phyloP scores from a whole-genome alignment of 202 grass and related monocot genomes.

The Musa balbisiana region DNA sequence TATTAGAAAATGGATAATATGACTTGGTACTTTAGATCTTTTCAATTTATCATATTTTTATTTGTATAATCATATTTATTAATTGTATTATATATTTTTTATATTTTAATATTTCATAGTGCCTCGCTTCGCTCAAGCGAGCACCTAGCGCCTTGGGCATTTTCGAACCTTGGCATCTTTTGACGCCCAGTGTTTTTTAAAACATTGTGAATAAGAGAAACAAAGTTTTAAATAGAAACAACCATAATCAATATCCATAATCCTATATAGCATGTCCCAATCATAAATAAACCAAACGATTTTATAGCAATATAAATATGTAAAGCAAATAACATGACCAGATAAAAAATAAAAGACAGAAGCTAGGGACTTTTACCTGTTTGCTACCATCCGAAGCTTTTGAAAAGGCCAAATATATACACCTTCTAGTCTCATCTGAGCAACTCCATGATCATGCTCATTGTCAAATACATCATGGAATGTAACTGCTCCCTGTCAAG shows the following conservation, averaged over 20 bases:
- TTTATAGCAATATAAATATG: not conserved
- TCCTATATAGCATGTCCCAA: not conserved
- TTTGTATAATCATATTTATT: too few relatives aligned
- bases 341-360: not conserved
- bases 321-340: not conserved
- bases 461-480: slow-evolving; percentile 89
- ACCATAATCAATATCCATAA: not conserved
- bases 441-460: slow-evolving; percentile 52
- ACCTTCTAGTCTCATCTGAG: slow-evolving; percentile 92
- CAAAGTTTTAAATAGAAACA: not conserved
- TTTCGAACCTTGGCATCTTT: too few relatives aligned
- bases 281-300: slow-evolving; percentile 1
- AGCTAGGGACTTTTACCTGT: slow-evolving; percentile 53
- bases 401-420: slow-evolving; percentile 98
- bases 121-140: too few relatives aligned
- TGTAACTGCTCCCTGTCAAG: slow-evolving; percentile 73
- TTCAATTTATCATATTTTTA: too few relatives aligned
- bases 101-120: too few relatives aligned
- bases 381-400: slow-evolving; percentile 94
- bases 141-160: too few relatives aligned
- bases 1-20: too few relatives aligned
- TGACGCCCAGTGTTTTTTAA: too few relatives aligned
- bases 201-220: not conserved
- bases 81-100: too few relatives aligned
- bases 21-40: too few relatives aligned